A percentile compares a stretch with the other conserved stretches of the same genome.
phyloP scores from a whole-genome alignment of 139 green algal genomes.

The Chlorella sp. region DNA sequence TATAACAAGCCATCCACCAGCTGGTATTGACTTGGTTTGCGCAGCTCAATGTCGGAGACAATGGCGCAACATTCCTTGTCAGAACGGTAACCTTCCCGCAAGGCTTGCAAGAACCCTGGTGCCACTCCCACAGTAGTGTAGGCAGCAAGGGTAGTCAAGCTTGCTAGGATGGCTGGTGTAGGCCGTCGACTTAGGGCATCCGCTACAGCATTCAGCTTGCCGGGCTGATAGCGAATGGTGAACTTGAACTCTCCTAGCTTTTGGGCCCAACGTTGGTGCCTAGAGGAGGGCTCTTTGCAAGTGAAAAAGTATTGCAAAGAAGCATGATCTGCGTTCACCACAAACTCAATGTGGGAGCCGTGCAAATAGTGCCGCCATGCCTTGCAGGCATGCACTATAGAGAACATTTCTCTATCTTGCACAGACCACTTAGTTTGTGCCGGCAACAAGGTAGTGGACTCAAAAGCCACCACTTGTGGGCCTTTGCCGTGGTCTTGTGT shows the following conservation, averaged over 20 bases:
- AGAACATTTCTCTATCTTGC: conserved; percentile 57
- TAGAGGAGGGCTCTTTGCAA: not conserved
- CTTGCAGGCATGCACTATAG: conserved; percentile 39
- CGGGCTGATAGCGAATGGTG: conserved; percentile 46
- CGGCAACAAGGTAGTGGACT: conserved; percentile 38
- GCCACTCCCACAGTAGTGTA: not conserved
- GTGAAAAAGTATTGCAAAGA: conserved; percentile 46
- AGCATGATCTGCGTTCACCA: conserved; percentile 53
- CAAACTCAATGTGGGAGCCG: conserved; percentile 36
- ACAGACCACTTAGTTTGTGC: conserved; percentile 53
- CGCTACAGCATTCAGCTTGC: conserved; percentile 53
- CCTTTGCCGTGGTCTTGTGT: conserved; percentile 17
- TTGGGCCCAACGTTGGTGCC: conserved; percentile 1
- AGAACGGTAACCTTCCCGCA: not conserved
- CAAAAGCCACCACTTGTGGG: conserved; percentile 48
- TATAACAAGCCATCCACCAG: not conserved
- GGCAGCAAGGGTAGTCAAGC: not conserved
- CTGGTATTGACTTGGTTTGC: not conserved
- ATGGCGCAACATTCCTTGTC: not conserved
- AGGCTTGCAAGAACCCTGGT: not conserved
- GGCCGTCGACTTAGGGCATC: conserved; percentile 36
- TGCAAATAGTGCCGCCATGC: conserved; percentile 58
- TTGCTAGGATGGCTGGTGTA: not conserved
- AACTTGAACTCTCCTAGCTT: conserved; percentile 31
- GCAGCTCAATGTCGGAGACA: not conserved